phyloP scores from a whole-genome alignment of 768 basidiomycete genomes.

The Termitomyces heimii region DNA sequence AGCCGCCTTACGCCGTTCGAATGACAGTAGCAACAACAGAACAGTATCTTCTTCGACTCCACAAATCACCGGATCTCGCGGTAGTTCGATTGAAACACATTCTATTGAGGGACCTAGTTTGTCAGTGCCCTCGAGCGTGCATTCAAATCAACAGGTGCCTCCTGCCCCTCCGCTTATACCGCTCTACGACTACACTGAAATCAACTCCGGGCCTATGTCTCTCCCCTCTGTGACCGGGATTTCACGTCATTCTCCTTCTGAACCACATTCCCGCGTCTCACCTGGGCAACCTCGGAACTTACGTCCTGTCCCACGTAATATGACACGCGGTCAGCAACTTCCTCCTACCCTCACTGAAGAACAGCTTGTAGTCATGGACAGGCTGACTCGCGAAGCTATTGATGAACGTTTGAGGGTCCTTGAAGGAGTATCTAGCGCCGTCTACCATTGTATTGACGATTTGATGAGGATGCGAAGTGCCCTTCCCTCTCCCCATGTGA shows the following conservation, averaged over 20 bases:
- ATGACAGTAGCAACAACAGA: conserved; percentile 7
- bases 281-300: conserved; percentile 1
- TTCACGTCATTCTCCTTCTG: background rate
- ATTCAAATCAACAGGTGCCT: conserved; percentile 5
- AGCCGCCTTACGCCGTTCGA: conserved; percentile 57
- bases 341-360: conserved; percentile 49
- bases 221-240: background rate
- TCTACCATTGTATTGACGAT: conserved; percentile 76
- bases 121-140: background rate
- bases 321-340: conserved; percentile 17
- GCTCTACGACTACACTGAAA: conserved; percentile 20
- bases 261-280: background rate
- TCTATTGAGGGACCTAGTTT: background rate
- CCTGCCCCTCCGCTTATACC: conserved; percentile 26
- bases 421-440: conserved; percentile 67
- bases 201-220: background rate
- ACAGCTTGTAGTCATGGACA: conserved; percentile 62
- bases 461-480: conserved; percentile 69
- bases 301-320: background rate
- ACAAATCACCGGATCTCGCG: background rate
- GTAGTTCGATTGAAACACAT: background rate
- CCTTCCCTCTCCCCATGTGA: conserved; percentile 38
- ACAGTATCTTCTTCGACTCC: conserved; percentile 6
- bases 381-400: conserved; percentile 70
- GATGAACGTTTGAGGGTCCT: conserved; percentile 79